Evolutionary conservation across 2,329 filamentous ascomycete genomes (phyloP), one percentile per base, ranked within the genome.

Genomic region (Talaromyces sp.): DNA sequence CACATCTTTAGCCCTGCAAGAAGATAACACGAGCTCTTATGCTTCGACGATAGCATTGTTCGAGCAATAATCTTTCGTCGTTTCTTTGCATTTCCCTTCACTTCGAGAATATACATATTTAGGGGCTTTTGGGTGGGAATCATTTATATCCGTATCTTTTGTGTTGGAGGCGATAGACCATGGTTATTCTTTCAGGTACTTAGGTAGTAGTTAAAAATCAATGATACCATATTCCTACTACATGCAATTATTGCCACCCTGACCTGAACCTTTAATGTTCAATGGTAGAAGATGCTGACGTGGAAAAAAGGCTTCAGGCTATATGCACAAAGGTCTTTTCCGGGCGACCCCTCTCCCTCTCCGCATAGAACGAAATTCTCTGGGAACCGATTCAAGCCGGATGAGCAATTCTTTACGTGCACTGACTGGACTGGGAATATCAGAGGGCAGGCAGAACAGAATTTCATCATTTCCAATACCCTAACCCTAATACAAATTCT

Each of bases 31-130:
- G 63, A 77, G 74, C 62, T 80, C 72, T 57, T 80, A 72, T 66
- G 79, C 78, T 67, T 78, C 76, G 5, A 80, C 78, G 0, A 73
- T 81, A 61, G 79, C 76, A 1, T 66, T 79, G 16, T 80, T 80
- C 64, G 71, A 78, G 66, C 74, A 77, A 44, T 64, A 63, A 18
- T 0, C 8, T 25, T n/a, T 18, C 18, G 8, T 14, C 23, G 1
- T 16, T 59, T 46, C 16, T 58, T 42, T 37, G 31, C 21, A 11
- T 33, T 46, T 61, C 16, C 7, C 21, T 59, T 52, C 18, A 31
- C 25, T 63, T 62, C 37, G 6, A 37, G 16, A 18, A 11, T 60
- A 60, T 60, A 60, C 44, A 60, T 60, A 52, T 60, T 60, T 40
- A 16, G 6, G n/a, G n/a, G 31, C 28, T 48, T 59, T 48, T 21